These are phyloP conservation scores for Colletotrichum sp. DNA, from an alignment of 2,329 filamentous ascomycete genomes.

Conservation along the genomic window DNA sequence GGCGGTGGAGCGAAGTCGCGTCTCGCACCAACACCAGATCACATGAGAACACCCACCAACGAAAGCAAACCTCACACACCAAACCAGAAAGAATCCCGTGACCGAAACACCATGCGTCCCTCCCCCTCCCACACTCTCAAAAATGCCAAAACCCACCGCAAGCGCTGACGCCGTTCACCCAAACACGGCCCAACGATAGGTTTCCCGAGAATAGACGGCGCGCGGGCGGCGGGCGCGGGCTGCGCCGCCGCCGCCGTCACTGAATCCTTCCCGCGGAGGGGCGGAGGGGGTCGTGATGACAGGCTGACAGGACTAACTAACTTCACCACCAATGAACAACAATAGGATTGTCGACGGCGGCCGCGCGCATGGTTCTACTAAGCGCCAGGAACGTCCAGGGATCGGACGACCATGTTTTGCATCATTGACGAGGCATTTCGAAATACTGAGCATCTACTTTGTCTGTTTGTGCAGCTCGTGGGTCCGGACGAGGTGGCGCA, in stretches of 20 bases:
- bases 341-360: not conserved
- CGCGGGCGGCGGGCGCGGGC: not conserved
- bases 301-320: not conserved
- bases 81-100: not conserved
- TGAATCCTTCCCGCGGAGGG: not conserved
- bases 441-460: not conserved
- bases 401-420: not conserved
- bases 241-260: not conserved
- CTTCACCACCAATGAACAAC: not conserved
- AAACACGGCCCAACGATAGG: not conserved
- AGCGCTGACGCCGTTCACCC: not conserved
- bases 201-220: not conserved
- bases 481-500: not conserved
- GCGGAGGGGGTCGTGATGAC: not conserved
- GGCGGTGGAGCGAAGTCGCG: not conserved
- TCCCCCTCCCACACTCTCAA: not conserved
- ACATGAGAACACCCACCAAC: not conserved
- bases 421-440: not conserved
- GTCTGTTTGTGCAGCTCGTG: not conserved
- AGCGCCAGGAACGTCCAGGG: conserved; percentile 12
- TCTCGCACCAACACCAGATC: not conserved
- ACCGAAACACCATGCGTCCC: not conserved
- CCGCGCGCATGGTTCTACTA: not conserved
- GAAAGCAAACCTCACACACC: not conserved
- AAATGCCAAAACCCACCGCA: not conserved